Evolutionary conservation across 441 rosid genomes (phyloP).

Genomic region (Manihot esculenta): DNA sequence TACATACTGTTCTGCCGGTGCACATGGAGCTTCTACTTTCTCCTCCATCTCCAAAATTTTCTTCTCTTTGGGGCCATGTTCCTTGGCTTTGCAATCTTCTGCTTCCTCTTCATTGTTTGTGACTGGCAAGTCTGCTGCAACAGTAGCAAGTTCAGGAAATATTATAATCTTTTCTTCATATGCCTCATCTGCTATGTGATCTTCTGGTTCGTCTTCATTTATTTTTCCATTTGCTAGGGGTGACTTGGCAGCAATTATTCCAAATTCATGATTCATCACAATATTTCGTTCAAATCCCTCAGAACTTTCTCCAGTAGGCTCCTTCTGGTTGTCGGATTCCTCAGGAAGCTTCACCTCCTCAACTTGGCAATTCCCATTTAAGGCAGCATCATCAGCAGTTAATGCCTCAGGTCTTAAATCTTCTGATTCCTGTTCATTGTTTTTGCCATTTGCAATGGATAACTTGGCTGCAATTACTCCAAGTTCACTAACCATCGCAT

Average conservation of each 20-base stretch:
- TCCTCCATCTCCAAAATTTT: slow-evolving; percentile 17
- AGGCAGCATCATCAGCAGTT: slow-evolving; percentile 16
- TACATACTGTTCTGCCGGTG: slow-evolving; percentile 5
- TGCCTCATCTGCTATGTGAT: slow-evolving; percentile 21
- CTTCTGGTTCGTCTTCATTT: not conserved
- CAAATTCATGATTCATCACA: slow-evolving; percentile 14
- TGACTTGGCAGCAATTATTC: slow-evolving; percentile 11
- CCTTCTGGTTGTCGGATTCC: slow-evolving; percentile 17
- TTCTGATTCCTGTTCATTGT: not conserved
- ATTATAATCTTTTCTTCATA: slow-evolving; percentile 13
- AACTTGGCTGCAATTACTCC: slow-evolving; percentile 14
- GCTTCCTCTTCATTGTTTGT: slow-evolving; percentile 1
- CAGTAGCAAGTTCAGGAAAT: slow-evolving; percentile 13
- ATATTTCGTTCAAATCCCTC: slow-evolving; percentile 22
- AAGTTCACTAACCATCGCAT: slow-evolving; percentile 11
- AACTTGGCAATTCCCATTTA: slow-evolving; percentile 11
- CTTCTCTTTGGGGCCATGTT: slow-evolving; percentile 26
- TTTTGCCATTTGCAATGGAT: not conserved
- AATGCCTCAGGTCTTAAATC: not conserved
- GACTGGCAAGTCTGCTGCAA: slow-evolving; percentile 16
- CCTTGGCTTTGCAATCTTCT: slow-evolving; percentile 8
- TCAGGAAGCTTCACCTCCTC: slow-evolving; percentile 25
- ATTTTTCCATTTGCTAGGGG: not conserved
- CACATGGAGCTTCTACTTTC: slow-evolving; percentile 18
- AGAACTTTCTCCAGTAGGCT: slow-evolving; percentile 21